Evolutionary conservation across 2,329 filamentous ascomycete species (phyloP).

Genomic region (Paecilomyces sp.): DNA sequence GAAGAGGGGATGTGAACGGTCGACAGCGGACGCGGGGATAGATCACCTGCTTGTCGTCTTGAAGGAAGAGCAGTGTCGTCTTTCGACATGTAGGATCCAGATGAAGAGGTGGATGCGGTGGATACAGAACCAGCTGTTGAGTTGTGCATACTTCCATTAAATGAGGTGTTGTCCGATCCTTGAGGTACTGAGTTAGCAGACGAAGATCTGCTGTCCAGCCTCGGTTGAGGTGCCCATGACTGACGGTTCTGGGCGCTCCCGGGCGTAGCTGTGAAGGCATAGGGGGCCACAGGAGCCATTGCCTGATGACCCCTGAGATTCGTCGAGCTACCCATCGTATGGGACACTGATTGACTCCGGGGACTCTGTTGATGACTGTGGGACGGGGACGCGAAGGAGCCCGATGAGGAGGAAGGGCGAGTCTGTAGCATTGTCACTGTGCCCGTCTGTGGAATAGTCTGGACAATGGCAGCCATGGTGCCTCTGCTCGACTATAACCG

Average conservation of each 20-base stretch:
- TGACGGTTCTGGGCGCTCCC: conserved; percentile 49
- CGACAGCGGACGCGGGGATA: conserved; percentile 35
- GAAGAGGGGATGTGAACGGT: conserved; percentile 45
- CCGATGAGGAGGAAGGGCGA: conserved; percentile 58
- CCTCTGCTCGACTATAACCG: conserved; percentile 18
- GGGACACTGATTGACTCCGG: conserved; percentile 32
- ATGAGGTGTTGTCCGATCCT: conserved; percentile 20
- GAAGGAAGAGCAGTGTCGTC: conserved; percentile 42
- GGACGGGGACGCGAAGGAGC: conserved; percentile 41
- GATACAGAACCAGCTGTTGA: conserved; percentile 48
- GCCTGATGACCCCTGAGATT: conserved; percentile 50
- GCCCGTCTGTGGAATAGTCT: conserved; percentile 67
- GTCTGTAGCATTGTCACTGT: conserved; percentile 71
- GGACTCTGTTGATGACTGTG: conserved; percentile 32
- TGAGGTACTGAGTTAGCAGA: conserved; percentile 46
- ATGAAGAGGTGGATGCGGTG: conserved; percentile 45
- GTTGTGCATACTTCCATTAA: conserved; percentile 32
- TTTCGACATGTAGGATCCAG: conserved; percentile 37
- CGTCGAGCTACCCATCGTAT: conserved; percentile 28
- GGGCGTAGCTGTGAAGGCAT: conserved; percentile 68
- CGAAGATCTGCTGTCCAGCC: conserved; percentile 49
- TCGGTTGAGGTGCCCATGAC: conserved; percentile 48
- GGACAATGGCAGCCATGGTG: conserved; percentile 79
- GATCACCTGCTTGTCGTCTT: conserved; percentile 29
- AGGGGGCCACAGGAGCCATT: conserved; percentile 65